Percentiles rank a stretch among this genome's conserved stretches.
Conservation (phyloP, 176 grass and related monocot species). For the bread wheat (Triticum aestivum) region DNA sequence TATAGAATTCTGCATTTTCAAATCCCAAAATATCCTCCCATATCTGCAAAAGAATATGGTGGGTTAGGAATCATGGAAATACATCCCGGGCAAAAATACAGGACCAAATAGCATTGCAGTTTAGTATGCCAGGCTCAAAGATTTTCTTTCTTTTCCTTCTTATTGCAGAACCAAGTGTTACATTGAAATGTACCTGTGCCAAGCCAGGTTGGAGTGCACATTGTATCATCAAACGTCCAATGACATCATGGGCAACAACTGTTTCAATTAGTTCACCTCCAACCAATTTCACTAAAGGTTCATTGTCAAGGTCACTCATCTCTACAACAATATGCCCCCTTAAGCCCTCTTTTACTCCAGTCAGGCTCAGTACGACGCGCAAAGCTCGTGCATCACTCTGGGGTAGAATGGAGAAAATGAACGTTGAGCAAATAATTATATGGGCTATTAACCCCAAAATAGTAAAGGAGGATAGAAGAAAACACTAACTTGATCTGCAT, state of each 20-base stretch:
- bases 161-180: background rate
- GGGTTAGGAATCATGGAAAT: conserved; percentile 4
- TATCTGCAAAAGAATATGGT: conserved; percentile 61
- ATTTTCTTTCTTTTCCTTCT: background rate
- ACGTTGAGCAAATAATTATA: conserved; percentile 31
- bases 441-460: background rate
- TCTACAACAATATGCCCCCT: conserved; percentile 94
- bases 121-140: background rate
- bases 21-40: conserved; percentile 99
- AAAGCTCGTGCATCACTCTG: conserved; percentile 97
- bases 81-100: background rate
- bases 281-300: conserved; percentile 97
- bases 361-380: conserved; percentile 91
- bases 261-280: conserved; percentile 95
- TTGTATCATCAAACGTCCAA: conserved; percentile 99
- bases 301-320: conserved; percentile 98
- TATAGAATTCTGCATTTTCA: conserved; percentile 98
- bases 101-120: background rate
- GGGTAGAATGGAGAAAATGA: background rate
- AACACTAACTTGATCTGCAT: conserved; percentile 95
- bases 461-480: conserved; percentile 12
- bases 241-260: conserved; percentile 98
- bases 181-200: conserved; percentile 63
- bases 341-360: conserved; percentile 94
- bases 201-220: conserved; percentile 97